A percentile compares a stretch with the other conserved stretches of the same genome.
phyloP scores from a whole-genome alignment of 2,329 filamentous ascomycete genomes.

The Aureobasidium sp. region DNA sequence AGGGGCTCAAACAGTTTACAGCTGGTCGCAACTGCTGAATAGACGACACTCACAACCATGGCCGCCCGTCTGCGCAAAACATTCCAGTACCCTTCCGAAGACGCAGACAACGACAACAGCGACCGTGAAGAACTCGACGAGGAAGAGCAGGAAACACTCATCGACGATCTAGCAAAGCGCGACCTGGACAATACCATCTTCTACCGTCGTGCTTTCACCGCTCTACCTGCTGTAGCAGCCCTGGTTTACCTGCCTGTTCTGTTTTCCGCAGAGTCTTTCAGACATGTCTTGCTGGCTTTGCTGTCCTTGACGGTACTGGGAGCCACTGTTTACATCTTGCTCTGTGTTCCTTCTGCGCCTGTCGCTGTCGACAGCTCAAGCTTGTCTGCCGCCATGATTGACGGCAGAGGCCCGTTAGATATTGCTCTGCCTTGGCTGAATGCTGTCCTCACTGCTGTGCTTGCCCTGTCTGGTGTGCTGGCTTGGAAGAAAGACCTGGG shows the following conservation, averaged over 20 bases:
- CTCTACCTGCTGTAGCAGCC: slow-evolving; percentile 49
- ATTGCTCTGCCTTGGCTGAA: slow-evolving; percentile 55
- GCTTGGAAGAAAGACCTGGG: slow-evolving; percentile 23
- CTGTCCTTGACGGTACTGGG: slow-evolving; percentile 56
- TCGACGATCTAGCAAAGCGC: slow-evolving; percentile 44
- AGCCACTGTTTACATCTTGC: slow-evolving; percentile 54
- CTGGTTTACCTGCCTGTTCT: slow-evolving; percentile 49
- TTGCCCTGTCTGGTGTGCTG: slow-evolving; percentile 40
- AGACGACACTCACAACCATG: slow-evolving; percentile 26
- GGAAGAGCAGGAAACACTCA: slow-evolving; percentile 62
- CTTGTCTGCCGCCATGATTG: slow-evolving; percentile 19
- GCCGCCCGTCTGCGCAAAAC: slow-evolving; percentile 62
- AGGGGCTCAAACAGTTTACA: not conserved
- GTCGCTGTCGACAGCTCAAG: not conserved
- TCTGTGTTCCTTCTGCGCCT: slow-evolving; percentile 44
- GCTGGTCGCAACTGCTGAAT: not conserved
- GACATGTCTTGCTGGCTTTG: slow-evolving; percentile 39
- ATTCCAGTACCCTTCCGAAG: slow-evolving; percentile 64
- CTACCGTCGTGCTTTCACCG: slow-evolving; percentile 43
- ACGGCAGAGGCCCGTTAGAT: slow-evolving; percentile 43
- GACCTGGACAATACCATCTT: slow-evolving; percentile 36
- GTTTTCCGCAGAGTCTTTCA: slow-evolving; percentile 27
- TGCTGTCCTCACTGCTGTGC: slow-evolving; percentile 44
- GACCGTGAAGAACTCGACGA: slow-evolving; percentile 62
- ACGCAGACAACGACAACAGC: slow-evolving; percentile 43